Evolutionary conservation across 306 rosid species (phyloP).

Genomic region (Neltuma alba): DNA sequence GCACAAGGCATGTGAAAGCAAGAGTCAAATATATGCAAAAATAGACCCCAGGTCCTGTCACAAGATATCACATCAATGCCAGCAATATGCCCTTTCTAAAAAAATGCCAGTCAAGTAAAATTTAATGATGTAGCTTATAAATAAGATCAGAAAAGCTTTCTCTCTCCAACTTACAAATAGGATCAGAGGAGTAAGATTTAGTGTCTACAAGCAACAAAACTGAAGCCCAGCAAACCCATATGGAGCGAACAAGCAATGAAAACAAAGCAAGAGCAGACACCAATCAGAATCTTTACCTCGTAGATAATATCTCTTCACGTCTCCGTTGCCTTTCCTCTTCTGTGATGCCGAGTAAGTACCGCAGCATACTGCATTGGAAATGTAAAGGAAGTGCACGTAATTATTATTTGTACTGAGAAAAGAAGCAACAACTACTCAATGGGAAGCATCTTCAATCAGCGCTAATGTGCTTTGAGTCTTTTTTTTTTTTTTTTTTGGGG

Average conservation of each 20-base stretch:
- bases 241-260: neutral
- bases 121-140: no score
- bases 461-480: neutral
- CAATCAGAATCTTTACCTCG: slow-evolving; percentile 59
- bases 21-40: slow-evolving; percentile 31
- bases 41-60: neutral
- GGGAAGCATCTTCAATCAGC: slow-evolving; percentile 28
- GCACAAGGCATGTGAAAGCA: slow-evolving; percentile 30
- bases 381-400: neutral
- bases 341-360: slow-evolving; percentile 80
- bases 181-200: no score
- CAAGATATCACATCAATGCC: slow-evolving; percentile 2
- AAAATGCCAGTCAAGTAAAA: no score
- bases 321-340: slow-evolving; percentile 91
- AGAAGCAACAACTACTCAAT: slow-evolving; percentile 8
- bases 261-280: slow-evolving; percentile 7
- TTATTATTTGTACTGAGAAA: slow-evolving; percentile 13
- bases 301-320: slow-evolving; percentile 88
- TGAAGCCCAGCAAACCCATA: neutral
- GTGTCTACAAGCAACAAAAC: slow-evolving; percentile 12
- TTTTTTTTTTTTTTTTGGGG: neutral
- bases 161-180: no score
- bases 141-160: no score
- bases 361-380: slow-evolving; percentile 62
- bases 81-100: no score